These are phyloP conservation scores for Sphaerosporella brunnea DNA, from an alignment of 495 filamentous ascomycete genomes.

Conservation along the genomic window DNA sequence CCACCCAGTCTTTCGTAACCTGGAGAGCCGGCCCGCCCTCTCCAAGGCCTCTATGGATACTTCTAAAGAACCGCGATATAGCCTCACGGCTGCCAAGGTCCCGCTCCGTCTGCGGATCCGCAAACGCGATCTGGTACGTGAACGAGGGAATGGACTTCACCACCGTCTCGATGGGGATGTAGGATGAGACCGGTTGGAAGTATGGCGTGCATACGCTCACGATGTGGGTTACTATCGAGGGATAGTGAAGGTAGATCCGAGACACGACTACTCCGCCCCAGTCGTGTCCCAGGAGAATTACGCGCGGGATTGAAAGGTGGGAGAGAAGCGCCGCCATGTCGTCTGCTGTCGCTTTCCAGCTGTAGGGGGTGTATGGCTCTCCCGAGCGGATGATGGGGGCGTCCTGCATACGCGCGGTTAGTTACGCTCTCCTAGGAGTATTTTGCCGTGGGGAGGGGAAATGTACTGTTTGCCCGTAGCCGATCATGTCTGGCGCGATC, in stretches of 20 bases:
- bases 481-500: constrained; percentile 62
- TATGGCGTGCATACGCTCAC: constrained; percentile 71
- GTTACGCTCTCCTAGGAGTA: neutral
- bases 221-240: constrained; percentile 49
- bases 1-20: constrained; percentile 32
- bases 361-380: constrained; percentile 38
- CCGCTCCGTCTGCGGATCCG: constrained; percentile 45
- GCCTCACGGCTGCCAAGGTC: constrained; percentile 37
- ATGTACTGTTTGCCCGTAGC: constrained; percentile 56
- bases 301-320: constrained; percentile 38
- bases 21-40: constrained; percentile 35
- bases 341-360: constrained; percentile 47
- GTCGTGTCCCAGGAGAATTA: constrained; percentile 72
- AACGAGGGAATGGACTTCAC: constrained; percentile 38
- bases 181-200: constrained; percentile 33
- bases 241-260: constrained; percentile 52
- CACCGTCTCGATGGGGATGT: constrained; percentile 36
- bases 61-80: constrained; percentile 49
- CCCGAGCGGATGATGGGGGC: constrained; percentile 24
- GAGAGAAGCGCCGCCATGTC: constrained; percentile 49
- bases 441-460: neutral
- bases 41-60: constrained; percentile 43
- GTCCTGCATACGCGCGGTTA: neutral
- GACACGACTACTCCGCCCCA: constrained; percentile 51
- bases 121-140: constrained; percentile 66